Percentiles rank a stretch among this genome's conserved stretches.
These are phyloP conservation scores for Sungouiozyma intestinalis DNA, from an alignment of 805 yeast genomes.

Conservation along the genomic window DNA sequence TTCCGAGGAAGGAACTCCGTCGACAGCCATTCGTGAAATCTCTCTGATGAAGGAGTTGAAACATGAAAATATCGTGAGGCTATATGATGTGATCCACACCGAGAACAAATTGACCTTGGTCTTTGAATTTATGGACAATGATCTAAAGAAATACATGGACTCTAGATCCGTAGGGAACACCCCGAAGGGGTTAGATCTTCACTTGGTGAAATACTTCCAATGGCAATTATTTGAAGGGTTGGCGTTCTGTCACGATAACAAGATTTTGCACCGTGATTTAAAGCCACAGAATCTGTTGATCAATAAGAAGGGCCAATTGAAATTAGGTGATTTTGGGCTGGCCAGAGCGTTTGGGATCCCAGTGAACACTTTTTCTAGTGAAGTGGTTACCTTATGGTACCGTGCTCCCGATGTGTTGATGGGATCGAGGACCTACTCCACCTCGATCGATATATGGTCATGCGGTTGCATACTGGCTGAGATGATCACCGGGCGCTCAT, in stretches of 20 bases:
- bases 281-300: conserved; percentile 94
- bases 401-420: conserved; percentile 91
- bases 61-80: conserved; percentile 84
- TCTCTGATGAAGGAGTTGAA: conserved; percentile 87
- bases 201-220: conserved; percentile 82
- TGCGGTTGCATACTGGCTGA: conserved; percentile 97
- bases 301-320: conserved; percentile 89
- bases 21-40: conserved; percentile 94
- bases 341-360: conserved; percentile 98
- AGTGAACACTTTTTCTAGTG: conserved; percentile 91
- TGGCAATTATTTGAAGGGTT: conserved; percentile 86
- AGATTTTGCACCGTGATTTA: conserved; percentile 89
- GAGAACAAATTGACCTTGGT: conserved; percentile 91
- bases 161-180: conserved; percentile 30
- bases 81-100: conserved; percentile 90
- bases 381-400: conserved; percentile 96
- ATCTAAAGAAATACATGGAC: conserved; percentile 95
- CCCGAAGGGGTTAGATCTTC: conserved; percentile 30
- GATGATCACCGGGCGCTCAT: conserved; percentile 90
- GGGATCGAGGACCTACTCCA: conserved; percentile 94
- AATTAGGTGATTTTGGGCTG: conserved; percentile 85
- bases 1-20: conserved; percentile 97
- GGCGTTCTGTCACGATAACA: conserved; percentile 86
- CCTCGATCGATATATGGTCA: conserved; percentile 99
- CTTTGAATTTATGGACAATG: conserved; percentile 88